Base-by-base conservation (phyloP, 1,284 basidiomycete species). In the Erythrobasidium hasegawianum region DNA sequence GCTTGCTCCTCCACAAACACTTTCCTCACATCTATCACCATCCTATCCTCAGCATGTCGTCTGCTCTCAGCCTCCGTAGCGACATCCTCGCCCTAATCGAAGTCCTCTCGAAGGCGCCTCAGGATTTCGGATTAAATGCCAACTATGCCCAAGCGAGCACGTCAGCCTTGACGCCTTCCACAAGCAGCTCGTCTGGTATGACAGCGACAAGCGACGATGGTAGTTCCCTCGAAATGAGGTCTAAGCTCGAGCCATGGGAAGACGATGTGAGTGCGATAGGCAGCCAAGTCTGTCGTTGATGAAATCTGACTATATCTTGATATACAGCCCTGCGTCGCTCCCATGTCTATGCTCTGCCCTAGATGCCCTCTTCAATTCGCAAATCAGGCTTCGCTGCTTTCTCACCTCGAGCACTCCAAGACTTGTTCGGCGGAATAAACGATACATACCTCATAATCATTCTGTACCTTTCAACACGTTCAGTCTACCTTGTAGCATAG, bases 261-360 rank as follows among this genome's bases (percentile, higher is more conserved):
- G 27, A 40, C 14, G 60, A 62, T 45, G 60, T 62, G 60, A 33
- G 60, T 49, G 33, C 11, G 4, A 4, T 4, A 4, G 11, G 33
- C 33, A 33, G 33, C 33, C 33, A 33, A 33, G 5, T 33, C 11
- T 4, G 33, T 33, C 5, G 11, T 5, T 33, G 11, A 4, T 5
- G 11, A 33, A 5, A n/a, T 4, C 33, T 33, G 33, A 33, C 33
- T 33, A 11, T 33, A 50, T 16, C n/a, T 22, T 22, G 18, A n/a
- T 33, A n/a, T n/a, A 11, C 59, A 61, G 59, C 29, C 24, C 38
- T 61, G 59, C 29, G 50, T 62, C 16, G 60, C 60, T 14, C 27
- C n/a, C 27, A 33, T 62, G 47, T 14, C 50, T 14, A 29, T 45
- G 7, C 20, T 62, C 33, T 62, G 60, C 29, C 50, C 60, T 16